Conservation (phyloP, 1,139 yeast genomes). For the Scheffersomyces segobiensis region DNA sequence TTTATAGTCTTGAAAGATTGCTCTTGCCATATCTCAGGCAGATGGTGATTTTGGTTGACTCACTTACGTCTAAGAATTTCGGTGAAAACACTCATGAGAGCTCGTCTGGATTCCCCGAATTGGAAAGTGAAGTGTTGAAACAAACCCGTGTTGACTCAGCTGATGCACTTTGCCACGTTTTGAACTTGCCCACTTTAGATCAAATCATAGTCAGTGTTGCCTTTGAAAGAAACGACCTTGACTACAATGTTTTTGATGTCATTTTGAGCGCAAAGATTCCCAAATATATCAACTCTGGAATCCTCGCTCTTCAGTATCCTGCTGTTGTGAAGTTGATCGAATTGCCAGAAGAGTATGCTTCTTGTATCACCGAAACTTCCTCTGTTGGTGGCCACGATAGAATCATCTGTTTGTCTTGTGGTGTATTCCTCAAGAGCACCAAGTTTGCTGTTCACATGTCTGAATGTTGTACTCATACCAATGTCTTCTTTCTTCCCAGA, state of each 20-base stretch:
- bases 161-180: slow-evolving; percentile 19
- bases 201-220: slow-evolving; percentile 16
- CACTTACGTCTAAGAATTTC: slow-evolving; percentile 25
- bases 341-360: slow-evolving; percentile 36
- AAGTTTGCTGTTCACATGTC: slow-evolving; percentile 23
- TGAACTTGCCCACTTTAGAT: slow-evolving; percentile 23
- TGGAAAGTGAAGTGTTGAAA: slow-evolving; percentile 17
- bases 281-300: slow-evolving; percentile 20
- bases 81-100: slow-evolving; percentile 29
- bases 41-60: slow-evolving; percentile 33
- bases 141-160: slow-evolving; percentile 21
- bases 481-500: slow-evolving; percentile 47
- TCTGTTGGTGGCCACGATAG: slow-evolving; percentile 21
- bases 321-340: slow-evolving; percentile 41
- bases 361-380: slow-evolving; percentile 23
- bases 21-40: slow-evolving; percentile 40
- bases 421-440: slow-evolving; percentile 19
- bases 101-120: slow-evolving; percentile 14
- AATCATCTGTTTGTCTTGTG: slow-evolving; percentile 37
- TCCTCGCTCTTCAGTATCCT: slow-evolving; percentile 36
- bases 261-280: slow-evolving; percentile 30
- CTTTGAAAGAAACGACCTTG: slow-evolving; percentile 18
- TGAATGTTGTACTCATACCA: slow-evolving; percentile 28
- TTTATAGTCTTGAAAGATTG: slow-evolving; percentile 29
- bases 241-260: slow-evolving; percentile 23